A percentile compares a stretch with the other conserved stretches of the same genome.
phyloP scores from a whole-genome alignment of 768 basidiomycete species.

The Xanthoconium purpureum region DNA sequence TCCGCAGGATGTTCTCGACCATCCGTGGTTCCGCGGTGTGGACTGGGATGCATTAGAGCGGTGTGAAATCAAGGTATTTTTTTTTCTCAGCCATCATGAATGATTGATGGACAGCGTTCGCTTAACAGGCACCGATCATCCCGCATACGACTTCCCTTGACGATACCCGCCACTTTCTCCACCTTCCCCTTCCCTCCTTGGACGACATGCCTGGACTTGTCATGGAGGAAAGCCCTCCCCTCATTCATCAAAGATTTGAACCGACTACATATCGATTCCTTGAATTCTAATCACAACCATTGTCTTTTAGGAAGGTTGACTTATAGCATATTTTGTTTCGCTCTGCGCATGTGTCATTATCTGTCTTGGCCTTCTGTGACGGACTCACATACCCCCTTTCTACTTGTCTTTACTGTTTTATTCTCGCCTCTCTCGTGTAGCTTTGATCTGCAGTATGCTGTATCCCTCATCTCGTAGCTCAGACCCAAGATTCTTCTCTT shows the following conservation, averaged over 20 bases:
- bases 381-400: slow-evolving; percentile 10
- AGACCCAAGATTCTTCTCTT: slow-evolving; percentile 3
- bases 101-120: slow-evolving; percentile 1
- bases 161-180: slow-evolving; percentile 84
- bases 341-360: slow-evolving; percentile 4
- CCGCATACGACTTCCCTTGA: slow-evolving; percentile 77
- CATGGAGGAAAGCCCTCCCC: slow-evolving; percentile 55
- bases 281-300: slow-evolving; percentile 55
- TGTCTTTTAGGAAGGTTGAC: slow-evolving; percentile 12
- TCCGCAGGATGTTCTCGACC: slow-evolving; percentile 84
- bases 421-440: slow-evolving; percentile 23
- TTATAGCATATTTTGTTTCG: slow-evolving; percentile 29
- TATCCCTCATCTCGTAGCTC: slow-evolving; percentile 21
- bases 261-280: slow-evolving; percentile 68
- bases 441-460: slow-evolving; percentile 29
- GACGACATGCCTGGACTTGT: slow-evolving; percentile 80
- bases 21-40: slow-evolving; percentile 94
- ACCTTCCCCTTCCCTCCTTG: slow-evolving; percentile 69
- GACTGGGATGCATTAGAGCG: slow-evolving; percentile 88
- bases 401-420: neutral
- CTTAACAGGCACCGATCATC: slow-evolving; percentile 74
- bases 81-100: slow-evolving; percentile 1
- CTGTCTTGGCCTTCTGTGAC: neutral
- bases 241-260: slow-evolving; percentile 63
- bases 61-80: slow-evolving; percentile 76